Evolutionary conservation across 2,329 filamentous ascomycete genomes (phyloP).

Genomic region (Ophiostoma quercus): DNA sequence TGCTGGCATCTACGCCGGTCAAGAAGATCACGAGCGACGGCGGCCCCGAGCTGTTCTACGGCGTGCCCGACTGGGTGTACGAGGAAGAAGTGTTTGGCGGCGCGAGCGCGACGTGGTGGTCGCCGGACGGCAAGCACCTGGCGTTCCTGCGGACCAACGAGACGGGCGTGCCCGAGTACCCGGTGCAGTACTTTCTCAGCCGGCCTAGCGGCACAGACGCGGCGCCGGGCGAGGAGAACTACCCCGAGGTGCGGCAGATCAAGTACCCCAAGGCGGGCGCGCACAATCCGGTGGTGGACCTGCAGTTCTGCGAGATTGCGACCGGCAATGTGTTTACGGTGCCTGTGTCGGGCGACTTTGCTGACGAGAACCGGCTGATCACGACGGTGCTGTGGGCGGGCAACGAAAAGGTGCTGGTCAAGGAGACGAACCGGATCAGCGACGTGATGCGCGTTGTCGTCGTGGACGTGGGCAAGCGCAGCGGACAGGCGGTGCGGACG

Average conservation of each 20-base stretch:
- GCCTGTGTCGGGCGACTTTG: slow-evolving; percentile 69
- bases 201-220: slow-evolving; percentile 71
- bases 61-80: slow-evolving; percentile 95
- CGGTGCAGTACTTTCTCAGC: slow-evolving; percentile 87
- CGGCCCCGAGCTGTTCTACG: slow-evolving; percentile 84
- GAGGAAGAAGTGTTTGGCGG: slow-evolving; percentile 75
- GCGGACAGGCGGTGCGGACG: slow-evolving; percentile 71
- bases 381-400: slow-evolving; percentile 92
- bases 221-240: slow-evolving; percentile 69
- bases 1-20: slow-evolving; percentile 38
- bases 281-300: slow-evolving; percentile 82
- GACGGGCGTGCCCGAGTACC: slow-evolving; percentile 82
- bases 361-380: slow-evolving; percentile 77
- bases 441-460: slow-evolving; percentile 84
- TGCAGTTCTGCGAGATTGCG: slow-evolving; percentile 81
- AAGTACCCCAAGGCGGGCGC: slow-evolving; percentile 97
- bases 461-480: slow-evolving; percentile 68
- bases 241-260: slow-evolving; percentile 85
- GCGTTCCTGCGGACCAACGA: slow-evolving; percentile 94
- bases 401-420: slow-evolving; percentile 68
- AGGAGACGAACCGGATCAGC: slow-evolving; percentile 90
- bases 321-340: slow-evolving; percentile 76
- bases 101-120: slow-evolving; percentile 92
- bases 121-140: slow-evolving; percentile 77
- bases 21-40: slow-evolving; percentile 80